Conservation (phyloP, 768 basidiomycete species). For the Rhodotorula sphaerocarpa region DNA sequence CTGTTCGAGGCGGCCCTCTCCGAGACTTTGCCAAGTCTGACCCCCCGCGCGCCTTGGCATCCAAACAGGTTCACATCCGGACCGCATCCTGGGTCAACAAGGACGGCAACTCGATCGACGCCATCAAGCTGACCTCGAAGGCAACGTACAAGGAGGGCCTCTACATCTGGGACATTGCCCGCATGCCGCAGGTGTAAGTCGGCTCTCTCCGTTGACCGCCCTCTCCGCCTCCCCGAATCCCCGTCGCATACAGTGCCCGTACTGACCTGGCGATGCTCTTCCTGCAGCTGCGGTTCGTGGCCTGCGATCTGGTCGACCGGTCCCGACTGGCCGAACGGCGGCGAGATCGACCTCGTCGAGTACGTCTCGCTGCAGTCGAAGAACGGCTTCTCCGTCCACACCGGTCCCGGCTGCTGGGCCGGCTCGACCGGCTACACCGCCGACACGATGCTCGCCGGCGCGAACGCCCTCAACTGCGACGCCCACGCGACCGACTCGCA, state of each 20-base stretch:
- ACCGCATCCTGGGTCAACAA: background rate
- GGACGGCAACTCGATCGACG: background rate
- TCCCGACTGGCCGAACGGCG: slow-evolving; percentile 19
- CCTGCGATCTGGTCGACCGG: slow-evolving; percentile 16
- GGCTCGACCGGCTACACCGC: slow-evolving; percentile 16
- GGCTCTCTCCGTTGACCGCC: background rate
- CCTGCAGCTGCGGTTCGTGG: background rate
- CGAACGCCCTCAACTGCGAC: slow-evolving; percentile 24
- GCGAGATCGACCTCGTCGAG: slow-evolving; percentile 24
- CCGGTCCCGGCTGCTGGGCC: slow-evolving; percentile 16
- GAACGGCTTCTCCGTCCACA: slow-evolving; percentile 25
- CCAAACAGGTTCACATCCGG: background rate
- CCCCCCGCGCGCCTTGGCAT: background rate
- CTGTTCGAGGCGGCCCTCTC: background rate
- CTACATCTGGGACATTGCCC: slow-evolving; percentile 14
- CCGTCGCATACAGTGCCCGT: no score
- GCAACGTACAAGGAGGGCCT: slow-evolving; percentile 11
- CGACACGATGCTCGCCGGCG: slow-evolving; percentile 10
- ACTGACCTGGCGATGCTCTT: no score
- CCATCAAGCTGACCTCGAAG: slow-evolving; percentile 15
- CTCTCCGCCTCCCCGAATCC: no score
- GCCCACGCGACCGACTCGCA: slow-evolving; percentile 11
- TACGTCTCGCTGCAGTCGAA: slow-evolving; percentile 14
- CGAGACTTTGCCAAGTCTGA: background rate
- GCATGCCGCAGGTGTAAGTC: slow-evolving; percentile 11